Percentiles rank a stretch among this genome's conserved stretches.
These are phyloP conservation scores for Fusarium brevicatenulatum DNA, from an alignment of 2,329 filamentous ascomycete species.

Conservation along the genomic window DNA sequence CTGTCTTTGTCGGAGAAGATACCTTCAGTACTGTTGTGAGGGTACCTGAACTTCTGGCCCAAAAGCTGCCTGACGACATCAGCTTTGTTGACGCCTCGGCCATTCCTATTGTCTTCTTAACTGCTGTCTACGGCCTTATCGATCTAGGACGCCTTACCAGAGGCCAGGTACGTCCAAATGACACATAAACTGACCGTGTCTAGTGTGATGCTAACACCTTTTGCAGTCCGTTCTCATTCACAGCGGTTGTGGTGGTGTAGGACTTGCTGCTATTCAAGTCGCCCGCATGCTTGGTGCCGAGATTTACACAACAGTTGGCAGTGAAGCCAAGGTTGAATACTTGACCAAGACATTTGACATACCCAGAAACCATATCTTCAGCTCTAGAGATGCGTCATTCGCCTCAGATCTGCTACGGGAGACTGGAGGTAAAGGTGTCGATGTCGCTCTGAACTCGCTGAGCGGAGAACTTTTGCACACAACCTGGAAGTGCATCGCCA, in stretches of 20 bases:
- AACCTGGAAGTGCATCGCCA: neutral
- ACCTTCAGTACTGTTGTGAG: neutral
- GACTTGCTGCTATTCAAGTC: neutral
- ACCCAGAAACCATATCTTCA: neutral
- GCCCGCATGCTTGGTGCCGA: neutral
- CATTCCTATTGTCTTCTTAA: neutral
- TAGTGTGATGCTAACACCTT: neutral
- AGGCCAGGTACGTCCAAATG: neutral
- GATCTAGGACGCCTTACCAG: neutral
- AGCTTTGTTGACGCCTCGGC: neutral
- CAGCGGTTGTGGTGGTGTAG: neutral
- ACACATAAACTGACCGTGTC: neutral
- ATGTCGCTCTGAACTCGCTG: neutral
- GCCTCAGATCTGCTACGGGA: neutral
- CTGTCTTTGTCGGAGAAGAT: neutral
- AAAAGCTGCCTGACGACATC: neutral
- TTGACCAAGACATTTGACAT: neutral
- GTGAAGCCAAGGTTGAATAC: neutral
- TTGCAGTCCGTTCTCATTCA: neutral
- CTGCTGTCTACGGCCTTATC: neutral
- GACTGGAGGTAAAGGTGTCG: neutral
- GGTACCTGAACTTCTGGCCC: neutral
- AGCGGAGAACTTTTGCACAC: neutral
- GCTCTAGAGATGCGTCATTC: neutral
- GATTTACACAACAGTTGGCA: neutral